phyloP scores from a whole-genome alignment of 2,329 filamentous ascomycete species.

The Botrytis fragariae region DNA sequence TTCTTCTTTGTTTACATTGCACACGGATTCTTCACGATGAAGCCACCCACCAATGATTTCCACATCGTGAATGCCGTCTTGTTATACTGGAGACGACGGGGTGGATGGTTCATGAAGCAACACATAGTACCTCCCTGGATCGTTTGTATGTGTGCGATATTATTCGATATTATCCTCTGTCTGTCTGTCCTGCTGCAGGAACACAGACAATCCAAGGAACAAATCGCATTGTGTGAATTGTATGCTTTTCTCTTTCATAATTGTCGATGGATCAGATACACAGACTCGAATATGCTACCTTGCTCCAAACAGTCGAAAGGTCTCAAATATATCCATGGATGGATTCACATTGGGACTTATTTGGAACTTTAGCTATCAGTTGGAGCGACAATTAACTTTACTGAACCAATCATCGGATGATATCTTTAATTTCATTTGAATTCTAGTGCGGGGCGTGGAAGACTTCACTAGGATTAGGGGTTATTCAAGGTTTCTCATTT shows the following conservation, averaged over 20 bases:
- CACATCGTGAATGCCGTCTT: neutral
- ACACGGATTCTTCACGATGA: neutral
- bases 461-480: neutral
- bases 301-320: neutral
- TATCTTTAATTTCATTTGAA: neutral
- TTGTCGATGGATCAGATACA: neutral
- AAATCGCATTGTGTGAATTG: conserved; percentile 5
- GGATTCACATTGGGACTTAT: neutral
- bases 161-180: neutral
- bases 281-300: neutral
- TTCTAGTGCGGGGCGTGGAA: conserved; percentile 4
- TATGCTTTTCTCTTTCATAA: neutral
- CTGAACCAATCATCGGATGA: neutral
- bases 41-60: neutral
- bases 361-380: neutral
- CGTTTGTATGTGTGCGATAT: too few species aligned
- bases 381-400: neutral
- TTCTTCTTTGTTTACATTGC: neutral
- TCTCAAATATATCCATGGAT: neutral
- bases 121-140: neutral
- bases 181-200: neutral
- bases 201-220: neutral
- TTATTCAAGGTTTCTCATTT: neutral
- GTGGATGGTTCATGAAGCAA: neutral
- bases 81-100: neutral